Evolutionary conservation across 2,329 filamentous ascomycete genomes (phyloP).

Genomic region (Teratosphaeria gauchensis): DNA sequence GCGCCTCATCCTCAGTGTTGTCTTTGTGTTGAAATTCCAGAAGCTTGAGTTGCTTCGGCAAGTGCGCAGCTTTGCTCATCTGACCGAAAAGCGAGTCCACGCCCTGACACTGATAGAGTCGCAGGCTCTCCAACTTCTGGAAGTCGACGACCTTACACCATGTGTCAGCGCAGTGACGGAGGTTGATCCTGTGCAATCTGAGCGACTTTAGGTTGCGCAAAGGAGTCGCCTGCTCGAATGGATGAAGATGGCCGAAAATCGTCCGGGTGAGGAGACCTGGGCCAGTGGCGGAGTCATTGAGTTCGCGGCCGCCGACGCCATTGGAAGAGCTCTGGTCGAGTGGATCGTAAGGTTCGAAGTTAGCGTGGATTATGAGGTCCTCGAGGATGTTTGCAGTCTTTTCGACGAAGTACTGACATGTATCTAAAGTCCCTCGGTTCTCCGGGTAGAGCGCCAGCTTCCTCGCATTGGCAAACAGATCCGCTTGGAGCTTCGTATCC

Average conservation of each 20-base stretch:
- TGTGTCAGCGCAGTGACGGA: conserved; percentile 39
- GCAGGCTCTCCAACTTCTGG: conserved; percentile 31
- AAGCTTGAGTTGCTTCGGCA: conserved; percentile 36
- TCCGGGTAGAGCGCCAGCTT: conserved; percentile 41
- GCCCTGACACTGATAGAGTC: conserved; percentile 36
- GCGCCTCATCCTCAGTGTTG: conserved; percentile 37
- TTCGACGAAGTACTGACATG: conserved; percentile 34
- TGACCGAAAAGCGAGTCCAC: conserved; percentile 39
- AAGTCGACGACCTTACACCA: conserved; percentile 41
- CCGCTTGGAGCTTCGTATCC: conserved; percentile 28
- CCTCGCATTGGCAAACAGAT: conserved; percentile 31
- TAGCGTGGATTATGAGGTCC: conserved; percentile 39
- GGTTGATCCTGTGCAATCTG: conserved; percentile 35
- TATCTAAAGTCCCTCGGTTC: conserved; percentile 34
- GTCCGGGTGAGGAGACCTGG: conserved; percentile 38
- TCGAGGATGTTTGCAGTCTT: conserved; percentile 32
- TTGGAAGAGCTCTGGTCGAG: conserved; percentile 3
- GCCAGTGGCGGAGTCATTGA: conserved; percentile 38
- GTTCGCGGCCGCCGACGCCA: conserved; percentile 26
- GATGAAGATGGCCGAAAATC: conserved; percentile 38
- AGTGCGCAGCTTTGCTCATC: conserved; percentile 34
- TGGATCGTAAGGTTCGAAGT: conserved; percentile 31
- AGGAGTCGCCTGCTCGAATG: conserved; percentile 38
- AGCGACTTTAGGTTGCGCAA: conserved; percentile 34
- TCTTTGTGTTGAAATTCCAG: conserved; percentile 40